Percentiles rank a stretch among this genome's conserved stretches.
Conservation (phyloP, 768 basidiomycete genomes). For the Sarcomyxa edulis region DNA sequence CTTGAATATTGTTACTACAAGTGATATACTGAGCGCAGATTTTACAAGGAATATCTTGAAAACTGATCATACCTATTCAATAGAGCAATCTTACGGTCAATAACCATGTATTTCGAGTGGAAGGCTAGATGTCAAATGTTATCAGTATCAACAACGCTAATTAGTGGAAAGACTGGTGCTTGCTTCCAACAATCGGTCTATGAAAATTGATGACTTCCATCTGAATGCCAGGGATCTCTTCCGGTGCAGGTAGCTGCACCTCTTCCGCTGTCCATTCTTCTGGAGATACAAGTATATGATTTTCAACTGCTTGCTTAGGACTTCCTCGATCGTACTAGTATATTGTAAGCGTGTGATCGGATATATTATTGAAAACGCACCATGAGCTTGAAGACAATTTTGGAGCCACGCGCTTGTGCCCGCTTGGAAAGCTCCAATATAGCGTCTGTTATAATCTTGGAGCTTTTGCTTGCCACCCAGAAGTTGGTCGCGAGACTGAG, state of each 20-base stretch:
- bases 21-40: no score
- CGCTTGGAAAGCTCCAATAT: constrained; percentile 47
- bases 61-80: no score
- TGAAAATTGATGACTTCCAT: constrained; percentile 59
- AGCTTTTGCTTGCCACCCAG: constrained; percentile 47
- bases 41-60: no score
- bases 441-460: constrained; percentile 44
- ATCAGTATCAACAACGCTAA: constrained; percentile 37
- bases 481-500: constrained; percentile 67
- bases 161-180: background rate
- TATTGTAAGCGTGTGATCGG: no score
- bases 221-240: constrained; percentile 56
- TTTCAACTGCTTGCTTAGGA: no score
- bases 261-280: constrained; percentile 37
- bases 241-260: constrained; percentile 44
- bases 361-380: constrained; percentile 10
- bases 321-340: no score
- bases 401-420: constrained; percentile 36
- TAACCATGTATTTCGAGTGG: constrained; percentile 66
- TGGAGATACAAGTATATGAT: constrained; percentile 41
- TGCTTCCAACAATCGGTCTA: constrained; percentile 16
- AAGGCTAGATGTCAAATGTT: no score
- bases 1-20: constrained; percentile 67
- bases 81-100: constrained; percentile 64
- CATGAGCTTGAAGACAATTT: constrained; percentile 59